phyloP scores from a whole-genome alignment of 1,284 basidiomycete genomes.

The Trichosporon sp. region DNA sequence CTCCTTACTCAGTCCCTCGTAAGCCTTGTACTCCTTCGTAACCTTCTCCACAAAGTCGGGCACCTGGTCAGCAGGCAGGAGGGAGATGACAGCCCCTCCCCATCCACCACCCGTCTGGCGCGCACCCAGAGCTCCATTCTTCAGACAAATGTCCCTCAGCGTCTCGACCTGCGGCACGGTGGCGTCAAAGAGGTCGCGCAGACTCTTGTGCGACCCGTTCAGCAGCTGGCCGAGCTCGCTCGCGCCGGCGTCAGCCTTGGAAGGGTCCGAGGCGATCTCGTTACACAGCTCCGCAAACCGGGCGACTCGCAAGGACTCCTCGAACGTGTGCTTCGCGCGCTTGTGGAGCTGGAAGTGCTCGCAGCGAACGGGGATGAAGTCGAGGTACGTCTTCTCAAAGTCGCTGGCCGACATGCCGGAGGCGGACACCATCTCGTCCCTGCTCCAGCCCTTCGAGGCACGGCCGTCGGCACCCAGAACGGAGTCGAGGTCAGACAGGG shows the following conservation, averaged over 20 bases:
- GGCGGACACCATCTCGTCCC: slow-evolving; percentile 70
- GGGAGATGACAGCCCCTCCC: slow-evolving; percentile 85
- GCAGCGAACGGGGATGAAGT: slow-evolving; percentile 75
- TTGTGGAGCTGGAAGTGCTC: slow-evolving; percentile 76
- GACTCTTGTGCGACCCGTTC: slow-evolving; percentile 74
- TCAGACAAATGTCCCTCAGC: slow-evolving; percentile 64
- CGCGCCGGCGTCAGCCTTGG: slow-evolving; percentile 26
- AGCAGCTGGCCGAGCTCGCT: slow-evolving; percentile 68
- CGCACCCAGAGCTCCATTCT: slow-evolving; percentile 74
- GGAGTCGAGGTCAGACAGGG: slow-evolving; percentile 29
- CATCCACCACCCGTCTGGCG: slow-evolving; percentile 70
- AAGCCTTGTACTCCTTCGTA: slow-evolving; percentile 65
- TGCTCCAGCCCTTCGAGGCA: slow-evolving; percentile 51
- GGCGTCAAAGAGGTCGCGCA: slow-evolving; percentile 70
- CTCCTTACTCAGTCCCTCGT: slow-evolving; percentile 65
- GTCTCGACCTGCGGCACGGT: slow-evolving; percentile 76
- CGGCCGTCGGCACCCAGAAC: slow-evolving; percentile 38
- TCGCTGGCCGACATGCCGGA: slow-evolving; percentile 63
- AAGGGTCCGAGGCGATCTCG: slow-evolving; percentile 46
- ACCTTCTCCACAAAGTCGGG: slow-evolving; percentile 69
- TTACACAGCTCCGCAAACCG: slow-evolving; percentile 70
- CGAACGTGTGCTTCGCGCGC: slow-evolving; percentile 73
- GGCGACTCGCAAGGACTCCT: slow-evolving; percentile 75
- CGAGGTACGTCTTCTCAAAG: slow-evolving; percentile 69
- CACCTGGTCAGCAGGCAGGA: slow-evolving; percentile 71